Base-by-base conservation (phyloP, 371 early-diverging fungal species). In the Rhizopus delemar region DNA sequence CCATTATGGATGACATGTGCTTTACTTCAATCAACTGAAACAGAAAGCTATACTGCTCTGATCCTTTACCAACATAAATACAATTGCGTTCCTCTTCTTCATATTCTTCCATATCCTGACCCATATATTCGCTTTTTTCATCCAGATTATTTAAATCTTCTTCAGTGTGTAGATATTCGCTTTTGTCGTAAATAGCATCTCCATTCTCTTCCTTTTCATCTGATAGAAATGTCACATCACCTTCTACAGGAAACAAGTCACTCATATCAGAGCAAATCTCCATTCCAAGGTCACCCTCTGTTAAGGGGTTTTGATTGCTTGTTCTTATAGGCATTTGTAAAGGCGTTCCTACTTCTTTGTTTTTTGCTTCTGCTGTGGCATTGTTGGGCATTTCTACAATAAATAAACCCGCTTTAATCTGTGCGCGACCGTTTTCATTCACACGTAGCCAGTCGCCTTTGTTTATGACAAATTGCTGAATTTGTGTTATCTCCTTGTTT, bases 401-500 rank as follows among this genome's bases (percentile, higher is more conserved):
- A 41, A 74, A 74, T 32, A 74, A 32, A 9, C 71, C 74, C 16
- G 63, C 68, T 41, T 73, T 70, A 35, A 68, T 66, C 35, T 67
- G 58, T 15, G 59, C 57, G 36, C 56, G 56, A n/a, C 51, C 57
- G 28, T 56, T 57, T 2, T 53, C 57, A 16, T 32, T 12, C 12
- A 74, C 15, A 0, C 62, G 8, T 7, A 58, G 28, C 78, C 78
- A 78, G 11, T 61, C 59, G 5, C 78, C 78, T 46, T 74, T 78
- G 49, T 78, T 69, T 1, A 70, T 66, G 0, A 78, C 78, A 64
- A 68, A 78, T 8, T 65, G 60, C 29, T 73, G 64, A 31, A 78
- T 57, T 36, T 69, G 66, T 15, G 59, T 33, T 9, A 72, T 66
- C 5, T 66, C 56, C 12, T 62, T 57, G 28, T 66, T 63, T 15